Evolutionary conservation across 208 protist genomes (phyloP).

Genomic region (Acanthamoeba royreba): DNA sequence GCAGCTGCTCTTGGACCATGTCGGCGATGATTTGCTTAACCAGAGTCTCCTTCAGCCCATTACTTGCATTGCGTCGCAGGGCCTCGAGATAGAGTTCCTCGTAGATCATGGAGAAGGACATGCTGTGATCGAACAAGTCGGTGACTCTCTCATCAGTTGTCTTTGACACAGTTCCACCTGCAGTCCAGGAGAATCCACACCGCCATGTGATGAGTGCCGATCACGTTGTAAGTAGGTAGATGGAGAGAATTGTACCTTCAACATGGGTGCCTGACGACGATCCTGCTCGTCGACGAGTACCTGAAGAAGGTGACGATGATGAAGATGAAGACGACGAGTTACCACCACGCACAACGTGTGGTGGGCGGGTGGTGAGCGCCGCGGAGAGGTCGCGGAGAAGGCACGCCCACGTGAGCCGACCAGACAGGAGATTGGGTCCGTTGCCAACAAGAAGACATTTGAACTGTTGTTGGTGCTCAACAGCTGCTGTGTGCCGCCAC

Average conservation of each 20-base stretch:
- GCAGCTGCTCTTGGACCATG: background rate
- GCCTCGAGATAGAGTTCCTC: background rate
- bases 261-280: too few species aligned
- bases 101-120: background rate
- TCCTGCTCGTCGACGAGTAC: background rate
- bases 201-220: too few species aligned
- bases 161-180: background rate
- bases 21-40: background rate
- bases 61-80: background rate
- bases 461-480: too few species aligned
- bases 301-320: background rate
- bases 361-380: background rate
- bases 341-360: too few species aligned
- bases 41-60: background rate
- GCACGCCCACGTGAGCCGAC: background rate
- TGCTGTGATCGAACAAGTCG: background rate
- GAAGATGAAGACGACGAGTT: background rate
- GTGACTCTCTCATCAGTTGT: background rate
- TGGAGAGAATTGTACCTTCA: too few species aligned
- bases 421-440: background rate
- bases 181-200: background rate
- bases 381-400: background rate
- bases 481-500: too few species aligned
- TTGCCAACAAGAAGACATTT: too few species aligned
- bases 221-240: too few species aligned